phyloP scores from a whole-genome alignment of 1,139 yeast genomes.

The Geotrichum candidum region DNA sequence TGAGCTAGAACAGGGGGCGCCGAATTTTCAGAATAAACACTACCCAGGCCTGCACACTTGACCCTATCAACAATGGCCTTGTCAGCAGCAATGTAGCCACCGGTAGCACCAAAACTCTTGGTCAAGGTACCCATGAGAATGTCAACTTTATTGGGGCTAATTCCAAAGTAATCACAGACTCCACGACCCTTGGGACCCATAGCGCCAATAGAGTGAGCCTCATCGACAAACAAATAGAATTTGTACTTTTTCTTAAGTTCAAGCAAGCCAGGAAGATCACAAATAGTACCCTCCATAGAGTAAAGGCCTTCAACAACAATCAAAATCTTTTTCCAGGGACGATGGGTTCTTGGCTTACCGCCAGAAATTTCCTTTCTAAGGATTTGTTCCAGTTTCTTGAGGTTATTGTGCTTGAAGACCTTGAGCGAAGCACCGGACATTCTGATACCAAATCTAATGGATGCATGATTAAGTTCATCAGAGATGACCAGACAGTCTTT shows the following conservation, averaged over 20 bases:
- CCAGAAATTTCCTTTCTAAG: conserved; percentile 85
- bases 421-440: conserved; percentile 89
- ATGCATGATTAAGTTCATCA: conserved; percentile 92
- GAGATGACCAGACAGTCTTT: conserved; percentile 84
- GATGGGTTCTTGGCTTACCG: conserved; percentile 94
- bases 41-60: conserved; percentile 66
- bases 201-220: conserved; percentile 98
- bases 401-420: conserved; percentile 88
- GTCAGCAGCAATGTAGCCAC: conserved; percentile 86
- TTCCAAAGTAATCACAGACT: conserved; percentile 84
- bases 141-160: conserved; percentile 71
- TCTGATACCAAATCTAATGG: conserved; percentile 91
- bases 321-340: conserved; percentile 94
- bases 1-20: conserved; percentile 91
- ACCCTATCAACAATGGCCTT: conserved; percentile 64
- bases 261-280: conserved; percentile 73
- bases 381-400: conserved; percentile 70
- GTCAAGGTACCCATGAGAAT: conserved; percentile 96
- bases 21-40: conserved; percentile 74
- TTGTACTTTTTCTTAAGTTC: conserved; percentile 79
- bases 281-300: conserved; percentile 97
- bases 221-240: conserved; percentile 87
- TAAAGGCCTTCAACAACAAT: conserved; percentile 93
- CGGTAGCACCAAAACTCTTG: conserved; percentile 97
- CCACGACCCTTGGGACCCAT: conserved; percentile 93